Percentiles rank a stretch among this genome's conserved stretches.
phyloP scores from a whole-genome alignment of 345 rosid genomes.

The Melaleuca alternifolia region DNA sequence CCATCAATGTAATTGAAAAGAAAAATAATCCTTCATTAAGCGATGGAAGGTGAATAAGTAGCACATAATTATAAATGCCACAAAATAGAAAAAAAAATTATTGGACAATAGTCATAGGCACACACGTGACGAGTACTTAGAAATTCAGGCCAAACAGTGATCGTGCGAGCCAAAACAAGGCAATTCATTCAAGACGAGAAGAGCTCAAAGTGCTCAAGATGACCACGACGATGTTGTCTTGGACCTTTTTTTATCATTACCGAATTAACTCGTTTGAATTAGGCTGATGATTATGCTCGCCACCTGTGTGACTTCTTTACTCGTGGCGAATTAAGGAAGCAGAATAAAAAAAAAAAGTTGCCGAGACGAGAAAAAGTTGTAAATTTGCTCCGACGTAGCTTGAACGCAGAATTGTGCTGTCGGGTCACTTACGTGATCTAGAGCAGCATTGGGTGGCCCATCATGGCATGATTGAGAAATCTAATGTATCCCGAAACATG shows the following conservation, averaged over 20 bases:
- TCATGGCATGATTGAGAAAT: no score
- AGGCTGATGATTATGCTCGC: not conserved
- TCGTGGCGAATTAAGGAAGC: not conserved
- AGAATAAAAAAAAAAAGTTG: no score
- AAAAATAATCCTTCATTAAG: no score
- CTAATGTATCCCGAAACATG: no score
- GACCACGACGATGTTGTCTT: not conserved
- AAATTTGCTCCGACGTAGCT: no score
- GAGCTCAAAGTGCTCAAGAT: slow-evolving; percentile 2
- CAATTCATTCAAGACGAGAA: not conserved
- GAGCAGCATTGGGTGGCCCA: no score
- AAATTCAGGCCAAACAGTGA: not conserved
- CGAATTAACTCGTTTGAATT: not conserved
- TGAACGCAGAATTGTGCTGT: no score
- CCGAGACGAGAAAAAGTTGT: no score
- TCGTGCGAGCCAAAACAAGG: not conserved
- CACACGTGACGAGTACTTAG: not conserved
- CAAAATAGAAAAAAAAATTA: not conserved
- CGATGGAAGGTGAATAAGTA: no score
- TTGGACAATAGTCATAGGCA: not conserved
- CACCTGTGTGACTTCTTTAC: not conserved
- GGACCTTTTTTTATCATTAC: not conserved
- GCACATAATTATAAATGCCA: not conserved
- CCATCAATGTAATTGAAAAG: no score
- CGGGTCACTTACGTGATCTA: no score